Evolutionary conservation across 2,329 filamentous ascomycete species (phyloP).

Genomic region (Cryphonectria japonica): DNA sequence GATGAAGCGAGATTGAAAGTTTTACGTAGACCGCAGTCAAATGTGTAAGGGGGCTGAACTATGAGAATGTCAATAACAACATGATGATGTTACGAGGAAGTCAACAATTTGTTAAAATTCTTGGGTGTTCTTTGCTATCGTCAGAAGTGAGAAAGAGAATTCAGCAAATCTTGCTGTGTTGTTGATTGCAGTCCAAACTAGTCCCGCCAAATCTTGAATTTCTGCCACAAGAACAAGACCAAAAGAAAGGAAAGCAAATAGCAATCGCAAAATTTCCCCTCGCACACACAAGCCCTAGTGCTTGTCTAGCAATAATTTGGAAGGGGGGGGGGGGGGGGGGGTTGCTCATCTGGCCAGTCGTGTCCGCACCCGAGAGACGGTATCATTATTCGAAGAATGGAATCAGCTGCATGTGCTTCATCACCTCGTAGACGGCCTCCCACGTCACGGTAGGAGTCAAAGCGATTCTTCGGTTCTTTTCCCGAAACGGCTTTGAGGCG

Average conservation of each 20-base stretch:
- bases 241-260: background rate
- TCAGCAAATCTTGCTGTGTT: background rate
- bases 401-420: background rate
- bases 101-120: background rate
- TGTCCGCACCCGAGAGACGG: background rate
- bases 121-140: background rate
- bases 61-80: background rate
- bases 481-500: background rate
- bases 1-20: background rate
- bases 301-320: background rate
- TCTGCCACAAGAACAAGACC: too few species aligned
- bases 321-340: background rate
- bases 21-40: background rate
- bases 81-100: background rate
- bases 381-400: background rate
- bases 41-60: background rate
- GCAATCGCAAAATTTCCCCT: background rate
- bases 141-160: background rate
- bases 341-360: too few species aligned
- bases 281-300: too few species aligned
- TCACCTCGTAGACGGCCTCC: slow-evolving; percentile 8
- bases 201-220: background rate
- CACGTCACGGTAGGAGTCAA: slow-evolving; percentile 12
- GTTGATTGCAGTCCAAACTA: background rate
- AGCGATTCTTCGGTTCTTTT: background rate